Base-by-base conservation (phyloP, 805 yeast genomes). In the Candida montana region DNA sequence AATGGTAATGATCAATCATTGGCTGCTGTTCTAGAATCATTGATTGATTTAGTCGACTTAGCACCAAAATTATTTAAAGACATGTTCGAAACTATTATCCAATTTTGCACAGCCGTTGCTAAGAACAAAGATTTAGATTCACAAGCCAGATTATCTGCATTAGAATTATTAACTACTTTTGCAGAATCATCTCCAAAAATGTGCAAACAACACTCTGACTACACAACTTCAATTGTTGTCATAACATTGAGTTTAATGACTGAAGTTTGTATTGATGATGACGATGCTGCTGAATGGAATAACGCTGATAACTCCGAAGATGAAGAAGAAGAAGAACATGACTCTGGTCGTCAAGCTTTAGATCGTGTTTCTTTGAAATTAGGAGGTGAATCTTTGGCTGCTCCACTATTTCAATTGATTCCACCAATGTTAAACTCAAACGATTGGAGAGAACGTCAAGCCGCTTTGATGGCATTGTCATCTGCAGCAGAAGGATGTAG, bases 401-500 rank as follows among this genome's bases (percentile, higher is more conserved):
- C 81, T 16, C 95, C 95, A 15, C 69, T 93, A 42, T 93, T 93
- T 68, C 85, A 83, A 58, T 83, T 77, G 59, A 71, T 93, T 44
- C 96, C 96, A 16, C 78, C 76, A 43, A 86, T 93, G 96, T 64
- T 87, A 17, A 68, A 68, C 41, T 81, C 95, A 2, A 59, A 68
- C 26, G 75, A 78, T 46, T 93, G 99, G 99, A 81, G 95, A 61
- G 95, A 89, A 61, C 82, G 96, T 48, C 96, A 90, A 61, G 99
- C 96, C 19, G 95, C 97, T 2, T 67, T 93, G 42, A 93, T 93
- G 98, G 97, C 97, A 0, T 68, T 93, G 21, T 89, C 97, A 0
- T 81, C 96, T 5, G 96, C 95, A 18, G 97, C 97, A 31, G 99
- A 93, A 68, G 99, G 99, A 39, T 91, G 98, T 65, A 74, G 87